Percentiles rank a stretch among this genome's conserved stretches.
Evolutionary conservation across 306 rosid genomes (phyloP).

Genomic region (Canavalia ensiformis): DNA sequence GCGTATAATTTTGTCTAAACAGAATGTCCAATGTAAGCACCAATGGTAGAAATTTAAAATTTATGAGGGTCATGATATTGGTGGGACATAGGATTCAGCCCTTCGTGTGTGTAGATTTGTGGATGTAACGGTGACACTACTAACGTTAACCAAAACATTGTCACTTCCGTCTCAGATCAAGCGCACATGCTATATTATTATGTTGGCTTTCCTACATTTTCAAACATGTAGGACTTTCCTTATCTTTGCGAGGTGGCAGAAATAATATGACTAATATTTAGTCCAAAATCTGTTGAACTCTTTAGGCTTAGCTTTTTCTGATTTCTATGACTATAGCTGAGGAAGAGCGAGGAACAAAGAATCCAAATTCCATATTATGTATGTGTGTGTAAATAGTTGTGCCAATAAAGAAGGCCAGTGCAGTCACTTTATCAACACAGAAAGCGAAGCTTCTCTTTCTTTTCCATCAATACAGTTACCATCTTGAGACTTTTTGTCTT

Average conservation of each 20-base stretch:
- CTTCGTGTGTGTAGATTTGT: neutral
- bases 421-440: slow-evolving; percentile 59
- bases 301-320: slow-evolving; percentile 40
- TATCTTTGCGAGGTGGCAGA: slow-evolving; percentile 13
- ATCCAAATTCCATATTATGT: slow-evolving; percentile 42
- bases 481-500: slow-evolving; percentile 54
- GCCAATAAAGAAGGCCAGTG: slow-evolving; percentile 48
- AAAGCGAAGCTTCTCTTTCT: slow-evolving; percentile 76
- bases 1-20: slow-evolving; percentile 26
- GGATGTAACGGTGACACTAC: slow-evolving; percentile 21
- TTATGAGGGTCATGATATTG: slow-evolving; percentile 24
- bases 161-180: slow-evolving; percentile 42
- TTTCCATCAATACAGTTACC: slow-evolving; percentile 59
- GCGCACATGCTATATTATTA: slow-evolving; percentile 34
- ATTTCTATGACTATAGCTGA: slow-evolving; percentile 11
- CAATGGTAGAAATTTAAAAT: slow-evolving; percentile 6
- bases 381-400: slow-evolving; percentile 30
- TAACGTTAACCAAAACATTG: slow-evolving; percentile 33
- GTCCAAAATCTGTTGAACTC: neutral
- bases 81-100: slow-evolving; percentile 35
- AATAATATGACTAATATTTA: slow-evolving; percentile 6
- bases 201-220: neutral
- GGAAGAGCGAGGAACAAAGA: slow-evolving; percentile 50
- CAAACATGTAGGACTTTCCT: neutral
- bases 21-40: slow-evolving; percentile 2